These are phyloP conservation scores for Heterobasidion irregulare DNA, from an alignment of 1,284 basidiomycete species.

Conservation along the genomic window DNA sequence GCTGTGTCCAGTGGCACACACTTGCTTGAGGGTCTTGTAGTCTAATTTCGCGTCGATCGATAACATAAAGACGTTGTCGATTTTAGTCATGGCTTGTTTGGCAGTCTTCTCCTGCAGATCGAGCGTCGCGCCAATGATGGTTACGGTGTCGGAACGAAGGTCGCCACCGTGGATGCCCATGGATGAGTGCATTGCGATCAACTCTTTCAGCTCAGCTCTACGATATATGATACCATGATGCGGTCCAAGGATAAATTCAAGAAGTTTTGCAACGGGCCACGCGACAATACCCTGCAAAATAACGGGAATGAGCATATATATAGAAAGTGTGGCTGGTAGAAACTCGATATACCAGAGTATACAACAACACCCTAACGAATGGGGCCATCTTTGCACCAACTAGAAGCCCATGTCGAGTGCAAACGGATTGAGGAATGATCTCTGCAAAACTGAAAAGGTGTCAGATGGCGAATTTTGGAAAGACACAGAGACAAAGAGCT, in stretches of 20 bases:
- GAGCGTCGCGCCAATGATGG: slow-evolving; percentile 69
- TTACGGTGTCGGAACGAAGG: slow-evolving; percentile 64
- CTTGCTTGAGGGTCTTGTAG: slow-evolving; percentile 66
- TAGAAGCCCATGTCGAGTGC: slow-evolving; percentile 86
- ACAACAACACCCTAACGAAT: slow-evolving; percentile 65
- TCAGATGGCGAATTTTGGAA: not conserved
- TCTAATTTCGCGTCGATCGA: slow-evolving; percentile 75
- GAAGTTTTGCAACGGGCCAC: slow-evolving; percentile 72
- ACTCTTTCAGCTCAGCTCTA: slow-evolving; percentile 57
- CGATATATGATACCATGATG: slow-evolving; percentile 58
- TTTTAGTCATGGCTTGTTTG: slow-evolving; percentile 71
- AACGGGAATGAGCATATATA: not conserved
- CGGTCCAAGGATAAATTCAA: slow-evolving; percentile 55
- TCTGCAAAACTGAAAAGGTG: slow-evolving; percentile 61
- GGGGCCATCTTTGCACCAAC: slow-evolving; percentile 89
- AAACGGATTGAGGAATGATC: slow-evolving; percentile 87
- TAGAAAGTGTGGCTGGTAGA: not conserved
- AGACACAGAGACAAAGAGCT: too few species aligned
- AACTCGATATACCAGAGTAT: slow-evolving; percentile 44
- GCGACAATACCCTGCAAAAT: slow-evolving; percentile 56
- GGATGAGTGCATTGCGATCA: slow-evolving; percentile 63
- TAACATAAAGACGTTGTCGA: slow-evolving; percentile 76
- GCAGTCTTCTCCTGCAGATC: slow-evolving; percentile 65
- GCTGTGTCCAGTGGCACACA: slow-evolving; percentile 76
- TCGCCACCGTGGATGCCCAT: slow-evolving; percentile 54